Base-by-base conservation (phyloP, 257 asterid species). In the Rauvolfia tetraphylla region DNA sequence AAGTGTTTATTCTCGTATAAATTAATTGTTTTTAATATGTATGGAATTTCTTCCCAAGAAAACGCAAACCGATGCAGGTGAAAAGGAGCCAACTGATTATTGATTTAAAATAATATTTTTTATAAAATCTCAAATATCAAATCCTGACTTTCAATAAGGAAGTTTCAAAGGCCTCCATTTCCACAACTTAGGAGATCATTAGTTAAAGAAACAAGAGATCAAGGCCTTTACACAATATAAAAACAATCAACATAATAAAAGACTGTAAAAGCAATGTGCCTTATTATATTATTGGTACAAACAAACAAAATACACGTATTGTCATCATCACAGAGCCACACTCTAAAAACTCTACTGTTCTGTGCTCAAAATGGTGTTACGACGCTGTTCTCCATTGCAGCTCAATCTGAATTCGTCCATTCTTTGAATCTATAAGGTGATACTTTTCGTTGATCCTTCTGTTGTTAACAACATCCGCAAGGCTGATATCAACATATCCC, bases 351-450 rank as follows among this genome's bases (percentile, higher is more conserved):
- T 17, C 56, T 63, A 42, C 29, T 42, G 23, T 29, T 46, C 8
- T 34, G 33, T 48, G 36, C 31, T 48, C 49, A 68, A 59, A 41
- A 25, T 25, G 22, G 25, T 1, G 11, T 75, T 59, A 85, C 9
- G 85, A 79, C 38, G 90, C 76, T 56, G 85, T 73, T 75, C 69
- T 79, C 90, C 90, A 86, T 67, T 82, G 84, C 82, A 86, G 79
- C 79, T 84, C 90, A 4, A 86, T 76, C 66, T 86, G 87, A 66
- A 83, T 74, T 51, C 62, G 77, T 17, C 89, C 89, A 4, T 86
- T 83, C 81, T 75, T 86, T 46, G 89, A 86, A 73, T 86, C 89
- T 74, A 86, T 84, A 29, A 86, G 89, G 79, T 86, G 83, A 84
- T 67, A 86, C 86, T 77, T 86, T 73, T 80, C 86, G 34, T 86